Evolutionary conservation across 192 early-diverging fungal genomes (phyloP).

Genomic region (Backusella liffmaniae): DNA sequence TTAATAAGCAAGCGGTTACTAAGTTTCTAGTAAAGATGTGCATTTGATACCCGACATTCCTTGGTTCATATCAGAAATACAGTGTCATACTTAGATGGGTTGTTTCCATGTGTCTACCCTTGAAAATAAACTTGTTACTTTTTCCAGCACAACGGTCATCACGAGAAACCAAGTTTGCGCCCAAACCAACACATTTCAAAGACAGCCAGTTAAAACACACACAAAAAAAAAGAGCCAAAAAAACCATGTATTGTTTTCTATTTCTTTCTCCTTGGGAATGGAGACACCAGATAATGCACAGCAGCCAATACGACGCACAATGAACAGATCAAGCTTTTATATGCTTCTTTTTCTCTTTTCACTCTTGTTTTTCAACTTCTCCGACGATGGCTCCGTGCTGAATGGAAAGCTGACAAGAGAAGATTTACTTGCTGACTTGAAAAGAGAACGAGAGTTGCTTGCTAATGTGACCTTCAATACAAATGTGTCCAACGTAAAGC

Average conservation of each 20-base stretch:
- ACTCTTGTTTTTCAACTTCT: conserved; percentile 42
- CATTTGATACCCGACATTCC: too few species aligned
- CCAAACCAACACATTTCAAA: not conserved
- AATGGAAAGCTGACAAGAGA: conserved; percentile 24
- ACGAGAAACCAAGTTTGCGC: not conserved
- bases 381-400: conserved; percentile 36
- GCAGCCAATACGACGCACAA: conserved; percentile 25
- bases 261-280: not conserved
- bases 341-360: conserved; percentile 41
- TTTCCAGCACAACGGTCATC: not conserved
- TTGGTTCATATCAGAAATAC: too few species aligned
- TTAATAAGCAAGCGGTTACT: too few species aligned
- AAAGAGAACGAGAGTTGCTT: conserved; percentile 32
- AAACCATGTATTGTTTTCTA: not conserved
- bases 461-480: conserved; percentile 44
- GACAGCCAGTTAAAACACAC: not conserved
- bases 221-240: too few species aligned
- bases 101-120: not conserved
- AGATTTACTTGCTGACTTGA: conserved; percentile 27
- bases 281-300: conserved; percentile 7
- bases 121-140: not conserved
- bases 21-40: too few species aligned
- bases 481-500: conserved; percentile 42
- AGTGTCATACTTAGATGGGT: too few species aligned
- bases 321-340: conserved; percentile 36